phyloP scores from a whole-genome alignment of 2,329 filamentous ascomycete species.

The Myrmaecium sp. region DNA sequence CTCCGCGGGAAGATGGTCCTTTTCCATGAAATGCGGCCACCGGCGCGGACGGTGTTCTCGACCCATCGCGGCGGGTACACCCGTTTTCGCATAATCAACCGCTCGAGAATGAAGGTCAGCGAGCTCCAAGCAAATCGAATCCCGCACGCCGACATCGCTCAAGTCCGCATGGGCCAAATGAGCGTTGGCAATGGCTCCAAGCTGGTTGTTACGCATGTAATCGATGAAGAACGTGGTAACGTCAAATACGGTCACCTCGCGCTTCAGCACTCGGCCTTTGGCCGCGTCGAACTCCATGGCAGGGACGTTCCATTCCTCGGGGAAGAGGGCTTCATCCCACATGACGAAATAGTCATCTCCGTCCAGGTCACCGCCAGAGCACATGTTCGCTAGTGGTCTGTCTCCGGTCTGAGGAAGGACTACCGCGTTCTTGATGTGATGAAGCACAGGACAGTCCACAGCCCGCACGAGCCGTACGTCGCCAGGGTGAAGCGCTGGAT shows the following conservation, averaged over 20 bases:
- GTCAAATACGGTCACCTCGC: slow-evolving; percentile 53
- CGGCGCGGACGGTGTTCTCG: slow-evolving; percentile 38
- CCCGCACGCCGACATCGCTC: slow-evolving; percentile 44
- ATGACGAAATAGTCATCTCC: slow-evolving; percentile 92
- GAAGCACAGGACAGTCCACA: slow-evolving; percentile 55
- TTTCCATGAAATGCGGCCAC: slow-evolving; percentile 87
- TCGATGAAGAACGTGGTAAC: slow-evolving; percentile 74
- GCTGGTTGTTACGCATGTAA: slow-evolving; percentile 80
- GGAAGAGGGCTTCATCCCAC: slow-evolving; percentile 63
- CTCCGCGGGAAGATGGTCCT: slow-evolving; percentile 28
- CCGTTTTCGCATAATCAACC: slow-evolving; percentile 89
- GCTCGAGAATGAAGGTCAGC: slow-evolving; percentile 75
- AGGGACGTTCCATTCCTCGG: slow-evolving; percentile 45
- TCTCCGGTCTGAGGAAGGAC: slow-evolving; percentile 77
- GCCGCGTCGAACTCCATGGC: slow-evolving; percentile 63
- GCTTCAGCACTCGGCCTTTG: slow-evolving; percentile 36
- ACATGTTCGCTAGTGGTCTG: slow-evolving; percentile 77
- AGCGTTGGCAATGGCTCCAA: slow-evolving; percentile 63
- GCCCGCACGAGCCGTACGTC: slow-evolving; percentile 80
- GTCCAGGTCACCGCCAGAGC: slow-evolving; percentile 87
- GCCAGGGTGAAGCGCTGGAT: slow-evolving; percentile 84
- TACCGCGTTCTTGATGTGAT: slow-evolving; percentile 67
- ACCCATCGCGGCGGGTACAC: slow-evolving; percentile 54
- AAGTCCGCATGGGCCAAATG: slow-evolving; percentile 66
- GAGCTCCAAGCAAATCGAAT: slow-evolving; percentile 52